phyloP scores from a whole-genome alignment of 31 red algal species.

The Porphyra umbilicalis region DNA sequence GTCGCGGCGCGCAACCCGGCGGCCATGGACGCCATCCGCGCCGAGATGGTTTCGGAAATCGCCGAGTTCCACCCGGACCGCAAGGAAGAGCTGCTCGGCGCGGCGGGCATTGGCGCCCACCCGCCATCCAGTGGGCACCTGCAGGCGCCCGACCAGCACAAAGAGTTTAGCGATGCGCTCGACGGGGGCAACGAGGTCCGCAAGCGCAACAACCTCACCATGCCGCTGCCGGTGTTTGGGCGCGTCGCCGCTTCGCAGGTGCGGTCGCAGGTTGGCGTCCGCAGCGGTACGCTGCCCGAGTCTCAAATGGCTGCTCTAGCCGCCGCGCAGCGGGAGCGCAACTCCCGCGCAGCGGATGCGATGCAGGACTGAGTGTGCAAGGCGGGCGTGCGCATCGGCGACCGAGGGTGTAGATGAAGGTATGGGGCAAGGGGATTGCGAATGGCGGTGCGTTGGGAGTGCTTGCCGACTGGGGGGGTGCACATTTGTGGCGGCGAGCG shows the following conservation, averaged over 20 bases:
- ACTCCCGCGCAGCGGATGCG: neutral
- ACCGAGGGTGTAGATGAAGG: no score
- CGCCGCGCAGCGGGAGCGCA: neutral
- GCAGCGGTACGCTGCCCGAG: neutral
- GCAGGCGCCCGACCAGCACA: neutral
- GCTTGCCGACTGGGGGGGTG: no score
- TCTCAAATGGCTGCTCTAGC: neutral
- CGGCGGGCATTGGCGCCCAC: neutral
- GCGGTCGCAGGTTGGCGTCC: neutral
- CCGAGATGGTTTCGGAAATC: slow-evolving; percentile 78
- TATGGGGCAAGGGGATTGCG: no score
- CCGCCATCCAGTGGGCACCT: neutral
- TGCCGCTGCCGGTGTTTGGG: neutral
- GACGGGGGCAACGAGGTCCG: neutral
- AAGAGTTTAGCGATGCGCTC: neutral
- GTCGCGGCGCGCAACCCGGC: slow-evolving; percentile 33
- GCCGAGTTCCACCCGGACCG: slow-evolving; percentile 85
- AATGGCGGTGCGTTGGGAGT: no score
- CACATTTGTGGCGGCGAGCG: no score
- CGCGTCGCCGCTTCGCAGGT: neutral
- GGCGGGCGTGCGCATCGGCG: neutral
- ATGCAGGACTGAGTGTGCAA: neutral
- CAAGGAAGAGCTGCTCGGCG: slow-evolving; percentile 42
- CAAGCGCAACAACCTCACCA: neutral
- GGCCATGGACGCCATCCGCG: slow-evolving; percentile 52